phyloP scores from a whole-genome alignment of 106 monocot genomes.

The Narthecium ossifragum region DNA sequence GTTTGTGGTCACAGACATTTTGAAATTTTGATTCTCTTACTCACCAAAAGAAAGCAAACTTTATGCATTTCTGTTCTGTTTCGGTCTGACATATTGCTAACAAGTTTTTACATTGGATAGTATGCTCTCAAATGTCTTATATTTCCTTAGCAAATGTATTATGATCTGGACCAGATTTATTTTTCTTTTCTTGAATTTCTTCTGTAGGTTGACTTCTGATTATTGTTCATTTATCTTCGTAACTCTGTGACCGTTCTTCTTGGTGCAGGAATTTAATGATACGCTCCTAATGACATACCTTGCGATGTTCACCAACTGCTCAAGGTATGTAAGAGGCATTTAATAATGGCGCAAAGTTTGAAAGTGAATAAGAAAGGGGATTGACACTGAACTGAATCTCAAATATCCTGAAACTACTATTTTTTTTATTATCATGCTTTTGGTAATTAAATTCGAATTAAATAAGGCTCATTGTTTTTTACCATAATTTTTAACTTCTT shows the following conservation, averaged over 20 bases:
- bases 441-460: not conserved
- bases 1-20: too few relatives aligned
- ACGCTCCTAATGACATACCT: constrained; percentile 93
- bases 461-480: not conserved
- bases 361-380: not conserved
- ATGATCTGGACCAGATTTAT: too few relatives aligned
- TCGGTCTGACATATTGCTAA: too few relatives aligned
- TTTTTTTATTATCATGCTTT: not conserved
- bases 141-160: too few relatives aligned
- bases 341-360: not conserved
- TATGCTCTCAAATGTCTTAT: too few relatives aligned
- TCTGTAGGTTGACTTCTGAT: not conserved
- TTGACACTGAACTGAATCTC: not conserved
- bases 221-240: not conserved
- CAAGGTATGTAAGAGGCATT: constrained; percentile 48
- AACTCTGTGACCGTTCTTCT: not conserved
- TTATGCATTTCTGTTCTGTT: too few relatives aligned
- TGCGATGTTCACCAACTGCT: constrained; percentile 94
- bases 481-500: not conserved
- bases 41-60: too few relatives aligned
- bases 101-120: too few relatives aligned
- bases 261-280: constrained; percentile 86
- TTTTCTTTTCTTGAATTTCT: not conserved
- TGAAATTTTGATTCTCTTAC: too few relatives aligned
- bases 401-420: not conserved